A percentile compares a stretch with the other conserved stretches of the same genome.
Evolutionary conservation across 805 yeast genomes (phyloP).

Genomic region (Candida golubevii): DNA sequence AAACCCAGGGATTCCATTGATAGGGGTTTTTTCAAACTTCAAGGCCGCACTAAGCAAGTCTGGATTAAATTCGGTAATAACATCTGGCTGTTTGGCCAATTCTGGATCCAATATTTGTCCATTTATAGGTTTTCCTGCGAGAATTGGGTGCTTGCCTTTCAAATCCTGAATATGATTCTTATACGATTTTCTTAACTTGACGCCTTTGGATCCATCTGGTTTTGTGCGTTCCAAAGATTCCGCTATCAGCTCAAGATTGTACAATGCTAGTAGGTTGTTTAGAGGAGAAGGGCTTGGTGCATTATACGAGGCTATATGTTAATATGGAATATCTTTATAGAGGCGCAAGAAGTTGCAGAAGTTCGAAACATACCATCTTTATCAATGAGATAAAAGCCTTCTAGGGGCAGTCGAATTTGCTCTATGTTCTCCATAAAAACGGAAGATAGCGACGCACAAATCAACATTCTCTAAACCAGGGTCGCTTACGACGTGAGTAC

Average conservation of each 20-base stretch:
- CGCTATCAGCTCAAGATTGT: slow-evolving; percentile 64
- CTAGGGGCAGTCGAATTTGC: slow-evolving; percentile 10
- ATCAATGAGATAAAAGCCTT: slow-evolving; percentile 20
- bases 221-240: slow-evolving; percentile 81
- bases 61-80: slow-evolving; percentile 47
- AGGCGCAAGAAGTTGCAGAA: neutral
- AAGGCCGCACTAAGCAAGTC: slow-evolving; percentile 47
- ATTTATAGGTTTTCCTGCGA: slow-evolving; percentile 39
- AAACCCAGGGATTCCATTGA: slow-evolving; percentile 74
- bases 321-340: neutral
- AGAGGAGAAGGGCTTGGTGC: slow-evolving; percentile 65
- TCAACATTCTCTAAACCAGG: too few species aligned
- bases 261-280: slow-evolving; percentile 64
- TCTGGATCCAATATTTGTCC: slow-evolving; percentile 36
- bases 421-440: slow-evolving; percentile 5
- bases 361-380: slow-evolving; percentile 15
- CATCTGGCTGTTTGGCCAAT: slow-evolving; percentile 37
- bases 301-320: slow-evolving; percentile 27
- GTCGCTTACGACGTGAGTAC: too few species aligned
- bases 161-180: slow-evolving; percentile 87
- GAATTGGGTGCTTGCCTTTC: slow-evolving; percentile 72
- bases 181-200: slow-evolving; percentile 89
- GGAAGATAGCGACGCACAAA: too few species aligned
- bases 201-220: slow-evolving; percentile 86
- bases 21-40: slow-evolving; percentile 59